Evolutionary conservation across 257 asterid genomes (phyloP).

Genomic region (Leonotis leonurus): DNA sequence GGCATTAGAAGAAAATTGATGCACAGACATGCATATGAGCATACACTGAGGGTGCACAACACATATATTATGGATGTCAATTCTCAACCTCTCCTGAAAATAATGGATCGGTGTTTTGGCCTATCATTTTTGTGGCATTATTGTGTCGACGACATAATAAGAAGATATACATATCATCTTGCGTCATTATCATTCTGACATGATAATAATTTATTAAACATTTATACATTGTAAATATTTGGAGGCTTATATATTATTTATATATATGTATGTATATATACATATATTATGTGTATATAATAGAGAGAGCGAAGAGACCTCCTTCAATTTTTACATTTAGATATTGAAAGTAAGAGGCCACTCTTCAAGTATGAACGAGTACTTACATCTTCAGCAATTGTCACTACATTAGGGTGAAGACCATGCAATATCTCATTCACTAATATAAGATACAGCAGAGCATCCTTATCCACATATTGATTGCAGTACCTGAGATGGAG

Average conservation of each 20-base stretch:
- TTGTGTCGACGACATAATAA: background rate
- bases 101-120: background rate
- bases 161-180: background rate
- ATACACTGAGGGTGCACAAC: background rate
- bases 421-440: slow-evolving; percentile 82
- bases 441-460: slow-evolving; percentile 72
- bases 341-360: background rate
- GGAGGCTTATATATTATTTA: background rate
- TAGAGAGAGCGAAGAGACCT: background rate
- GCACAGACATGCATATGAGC: background rate
- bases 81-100: background rate
- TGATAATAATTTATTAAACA: background rate
- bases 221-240: background rate
- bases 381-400: slow-evolving; percentile 98
- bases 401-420: slow-evolving; percentile 83
- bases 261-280: background rate
- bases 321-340: background rate
- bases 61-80: background rate
- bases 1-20: background rate
- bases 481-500: slow-evolving; percentile 74
- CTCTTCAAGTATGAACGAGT: background rate
- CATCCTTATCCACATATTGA: slow-evolving; percentile 93
- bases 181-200: too few relatives aligned
- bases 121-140: background rate
- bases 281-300: background rate